phyloP scores from a whole-genome alignment of 1,284 basidiomycete genomes.

The Somion occarium region DNA sequence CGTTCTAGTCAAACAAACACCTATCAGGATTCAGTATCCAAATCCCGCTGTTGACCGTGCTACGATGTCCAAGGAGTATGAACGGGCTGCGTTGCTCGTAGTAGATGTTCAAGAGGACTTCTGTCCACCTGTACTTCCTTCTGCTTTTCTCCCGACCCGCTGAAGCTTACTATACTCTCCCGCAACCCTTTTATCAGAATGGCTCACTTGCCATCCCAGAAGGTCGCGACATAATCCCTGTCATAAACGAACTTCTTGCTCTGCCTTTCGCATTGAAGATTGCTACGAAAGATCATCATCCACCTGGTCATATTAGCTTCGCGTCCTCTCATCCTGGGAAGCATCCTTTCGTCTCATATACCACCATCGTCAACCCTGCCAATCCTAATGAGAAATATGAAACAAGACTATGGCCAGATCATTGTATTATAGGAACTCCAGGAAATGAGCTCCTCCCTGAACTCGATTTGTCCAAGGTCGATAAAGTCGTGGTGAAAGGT shows the following conservation, averaged over 20 bases:
- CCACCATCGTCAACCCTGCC: conserved; percentile 29
- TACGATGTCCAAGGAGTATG: background rate
- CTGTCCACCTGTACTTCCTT: conserved; percentile 41
- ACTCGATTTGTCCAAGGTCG: conserved; percentile 28
- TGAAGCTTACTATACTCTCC: background rate
- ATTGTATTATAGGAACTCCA: conserved; percentile 44
- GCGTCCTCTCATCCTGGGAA: conserved; percentile 43
- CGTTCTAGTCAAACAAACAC: background rate
- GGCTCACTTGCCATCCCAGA: conserved; percentile 50
- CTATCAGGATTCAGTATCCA: background rate
- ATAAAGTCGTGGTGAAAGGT: conserved; percentile 31
- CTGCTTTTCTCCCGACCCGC: background rate
- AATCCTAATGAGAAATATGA: conserved; percentile 30
- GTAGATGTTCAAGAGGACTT: conserved; percentile 66
- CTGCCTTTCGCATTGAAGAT: conserved; percentile 36
- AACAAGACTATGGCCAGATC: conserved; percentile 58
- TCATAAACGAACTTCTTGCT: conserved; percentile 40
- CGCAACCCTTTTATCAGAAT: conserved; percentile 17
- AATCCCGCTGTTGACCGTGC: background rate
- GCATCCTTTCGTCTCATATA: conserved; percentile 36
- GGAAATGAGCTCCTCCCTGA: conserved; percentile 40
- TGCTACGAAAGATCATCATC: conserved; percentile 52
- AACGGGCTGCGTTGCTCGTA: conserved; percentile 38
- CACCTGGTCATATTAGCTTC: conserved; percentile 57
- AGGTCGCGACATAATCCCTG: conserved; percentile 41